A percentile compares a stretch with the other conserved stretches of the same genome.
Evolutionary conservation across 2,329 filamentous ascomycete species (phyloP).

Genomic region (Penicillium sp.): DNA sequence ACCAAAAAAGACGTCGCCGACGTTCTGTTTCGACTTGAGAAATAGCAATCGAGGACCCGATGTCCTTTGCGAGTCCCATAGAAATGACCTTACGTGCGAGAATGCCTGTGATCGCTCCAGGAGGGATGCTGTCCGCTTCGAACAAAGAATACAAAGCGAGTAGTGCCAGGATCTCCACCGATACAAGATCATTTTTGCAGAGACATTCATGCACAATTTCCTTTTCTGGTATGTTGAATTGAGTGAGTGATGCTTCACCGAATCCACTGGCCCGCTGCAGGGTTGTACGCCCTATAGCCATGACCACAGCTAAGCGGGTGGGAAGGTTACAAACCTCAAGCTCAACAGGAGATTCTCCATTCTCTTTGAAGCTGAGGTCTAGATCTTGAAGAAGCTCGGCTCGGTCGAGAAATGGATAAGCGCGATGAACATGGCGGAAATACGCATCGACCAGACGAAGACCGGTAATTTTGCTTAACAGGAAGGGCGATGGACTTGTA

Average conservation of each 20-base stretch:
- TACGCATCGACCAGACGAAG: constrained; percentile 34
- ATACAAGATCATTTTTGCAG: constrained; percentile 32
- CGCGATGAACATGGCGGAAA: constrained; percentile 45
- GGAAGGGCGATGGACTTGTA: not conserved
- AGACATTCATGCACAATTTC: constrained; percentile 43
- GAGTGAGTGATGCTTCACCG: constrained; percentile 20
- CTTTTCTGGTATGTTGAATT: constrained; percentile 7
- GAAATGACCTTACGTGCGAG: constrained; percentile 9
- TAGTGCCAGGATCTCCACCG: constrained; percentile 41
- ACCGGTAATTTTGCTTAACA: not conserved
- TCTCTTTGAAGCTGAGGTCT: constrained; percentile 10
- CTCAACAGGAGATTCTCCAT: not conserved
- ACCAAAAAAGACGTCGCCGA: constrained; percentile 44
- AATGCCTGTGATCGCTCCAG: constrained; percentile 38
- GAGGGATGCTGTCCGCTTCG: constrained; percentile 38
- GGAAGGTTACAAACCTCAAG: constrained; percentile 18
- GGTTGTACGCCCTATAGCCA: constrained; percentile 47
- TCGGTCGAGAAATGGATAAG: constrained; percentile 45
- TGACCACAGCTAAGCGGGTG: constrained; percentile 42
- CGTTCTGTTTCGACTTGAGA: constrained; percentile 24
- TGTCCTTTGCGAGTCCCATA: constrained; percentile 5
- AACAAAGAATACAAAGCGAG: constrained; percentile 45
- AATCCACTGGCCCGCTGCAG: constrained; percentile 43
- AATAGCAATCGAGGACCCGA: not conserved
- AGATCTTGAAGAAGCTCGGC: constrained; percentile 25